Conservation (phyloP, 495 filamentous ascomycete genomes). For the Hypoxylon intermedium region DNA sequence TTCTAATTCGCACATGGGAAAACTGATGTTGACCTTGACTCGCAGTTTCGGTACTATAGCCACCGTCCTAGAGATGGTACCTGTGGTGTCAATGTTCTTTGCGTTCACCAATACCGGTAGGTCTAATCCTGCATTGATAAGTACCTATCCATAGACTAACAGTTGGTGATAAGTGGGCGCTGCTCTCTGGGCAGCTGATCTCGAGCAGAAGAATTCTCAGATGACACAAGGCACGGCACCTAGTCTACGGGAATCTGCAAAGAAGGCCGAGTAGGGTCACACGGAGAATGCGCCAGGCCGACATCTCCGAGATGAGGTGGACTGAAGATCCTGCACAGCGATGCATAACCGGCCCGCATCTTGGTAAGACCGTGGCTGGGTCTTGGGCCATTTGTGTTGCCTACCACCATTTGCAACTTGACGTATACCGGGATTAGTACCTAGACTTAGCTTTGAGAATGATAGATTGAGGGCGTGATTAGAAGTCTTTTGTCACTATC, state of each 20-base stretch:
- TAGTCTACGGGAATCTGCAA: constrained; percentile 59
- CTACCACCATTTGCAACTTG: constrained; percentile 5
- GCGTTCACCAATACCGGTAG: constrained; percentile 84
- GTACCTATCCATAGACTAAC: constrained; percentile 30
- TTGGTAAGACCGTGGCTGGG: constrained; percentile 11
- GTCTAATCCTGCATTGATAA: constrained; percentile 9
- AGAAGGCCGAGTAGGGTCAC: constrained; percentile 58
- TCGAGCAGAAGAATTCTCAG: constrained; percentile 67
- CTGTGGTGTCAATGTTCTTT: constrained; percentile 82
- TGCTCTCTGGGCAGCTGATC: constrained; percentile 91
- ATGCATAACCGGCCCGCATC: constrained; percentile 21
- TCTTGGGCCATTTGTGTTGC: constrained; percentile 14
- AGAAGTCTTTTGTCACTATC: background rate
- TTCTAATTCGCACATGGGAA: too few species aligned
- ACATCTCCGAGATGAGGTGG: constrained; percentile 35
- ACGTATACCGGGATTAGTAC: background rate
- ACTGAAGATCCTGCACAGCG: constrained; percentile 25
- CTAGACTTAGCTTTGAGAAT: background rate
- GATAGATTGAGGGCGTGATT: background rate
- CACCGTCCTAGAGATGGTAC: constrained; percentile 82
- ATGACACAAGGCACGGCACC: constrained; percentile 61
- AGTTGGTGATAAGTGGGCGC: constrained; percentile 66
- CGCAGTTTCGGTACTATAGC: constrained; percentile 80
- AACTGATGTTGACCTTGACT: constrained; percentile 7
- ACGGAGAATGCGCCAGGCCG: constrained; percentile 31